A percentile compares a stretch with the other conserved stretches of the same genome.
phyloP scores from a whole-genome alignment of 2,329 filamentous ascomycete species.

The Cordyceps cicadae region DNA sequence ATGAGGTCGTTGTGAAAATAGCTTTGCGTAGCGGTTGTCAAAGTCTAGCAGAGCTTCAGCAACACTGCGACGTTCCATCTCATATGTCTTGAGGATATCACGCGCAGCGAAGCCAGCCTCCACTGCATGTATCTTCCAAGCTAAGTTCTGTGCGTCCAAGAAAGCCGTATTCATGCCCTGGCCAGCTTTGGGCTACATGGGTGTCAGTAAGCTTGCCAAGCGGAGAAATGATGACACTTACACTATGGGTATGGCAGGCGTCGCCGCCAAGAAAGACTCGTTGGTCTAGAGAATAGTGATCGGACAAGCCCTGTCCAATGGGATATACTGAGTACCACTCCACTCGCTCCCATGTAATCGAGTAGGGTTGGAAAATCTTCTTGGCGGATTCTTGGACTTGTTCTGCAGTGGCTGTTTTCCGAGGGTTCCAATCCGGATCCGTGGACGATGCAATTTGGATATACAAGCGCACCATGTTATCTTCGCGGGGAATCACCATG shows the following conservation, averaged over 20 bases:
- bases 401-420: conserved; percentile 53
- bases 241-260: conserved; percentile 71
- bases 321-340: conserved; percentile 74
- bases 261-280: conserved; percentile 69
- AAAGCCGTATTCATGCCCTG: conserved; percentile 78
- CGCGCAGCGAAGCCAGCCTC: conserved; percentile 73
- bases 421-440: conserved; percentile 52
- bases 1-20: conserved; percentile 75
- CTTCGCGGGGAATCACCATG: conserved; percentile 69
- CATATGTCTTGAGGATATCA: conserved; percentile 72
- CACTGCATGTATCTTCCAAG: conserved; percentile 93
- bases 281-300: conserved; percentile 58
- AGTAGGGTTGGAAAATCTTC: conserved; percentile 57
- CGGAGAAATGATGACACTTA: conserved; percentile 41
- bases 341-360: conserved; percentile 56
- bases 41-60: conserved; percentile 80
- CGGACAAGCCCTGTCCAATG: conserved; percentile 65
- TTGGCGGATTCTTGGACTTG: conserved; percentile 59
- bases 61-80: conserved; percentile 74
- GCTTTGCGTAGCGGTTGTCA: conserved; percentile 79
- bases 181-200: conserved; percentile 59
- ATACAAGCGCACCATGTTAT: conserved; percentile 60
- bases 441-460: conserved; percentile 59
- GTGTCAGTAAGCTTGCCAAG: conserved; percentile 31
- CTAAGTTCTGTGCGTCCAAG: conserved; percentile 76